Evolutionary conservation across 441 rosid genomes (phyloP), one percentile per base, ranked within the genome.

Genomic region (Erodium moschatum): DNA sequence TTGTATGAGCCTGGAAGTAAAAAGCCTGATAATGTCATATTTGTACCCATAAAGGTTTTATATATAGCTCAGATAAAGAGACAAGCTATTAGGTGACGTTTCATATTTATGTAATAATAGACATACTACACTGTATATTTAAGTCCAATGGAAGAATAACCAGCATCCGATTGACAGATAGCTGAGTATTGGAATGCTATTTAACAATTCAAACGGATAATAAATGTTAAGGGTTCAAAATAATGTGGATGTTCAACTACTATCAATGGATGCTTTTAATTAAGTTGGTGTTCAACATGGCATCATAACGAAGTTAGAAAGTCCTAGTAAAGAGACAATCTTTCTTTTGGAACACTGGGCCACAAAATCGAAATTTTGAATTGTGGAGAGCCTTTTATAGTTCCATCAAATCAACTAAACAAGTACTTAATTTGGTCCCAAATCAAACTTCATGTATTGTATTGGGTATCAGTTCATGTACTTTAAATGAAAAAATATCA

Each of bases 1-100:
- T 58, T 8, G 85, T 80, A 12, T 80, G 81, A 69, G 50, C 86
- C 98, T 93, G 85, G 33, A 76, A 66, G 77, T 69, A 8, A 56
- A 69, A 74, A 38, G 9, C 42, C 42, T 0, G 10, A 38, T 38
- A 38, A 38, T 38, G 1, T 38, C 4, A 38, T 4, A 38, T 38
- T 38, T 38, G 42, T 38, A 38, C 67, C 58, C 58, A 50, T 18
- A 18, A 50, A 13, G 58, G 58, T 13, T n/a, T 50, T 50, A 13
- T 50, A 50, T 24, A 24, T 24, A n/a, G 58, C 10, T 6, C 19
- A 50, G 19, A 50, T 1, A 46, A 46, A 46, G 5, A 50, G 12
- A 54, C 24, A 18, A 16, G 11, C 60, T n/a, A n/a, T n/a, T 5
- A 13, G 12, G 20, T 52, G 60, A 52, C 15, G 8, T 0, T 52